These are phyloP conservation scores for Cercophora samala DNA, from an alignment of 495 filamentous ascomycete genomes.

Conservation along the genomic window DNA sequence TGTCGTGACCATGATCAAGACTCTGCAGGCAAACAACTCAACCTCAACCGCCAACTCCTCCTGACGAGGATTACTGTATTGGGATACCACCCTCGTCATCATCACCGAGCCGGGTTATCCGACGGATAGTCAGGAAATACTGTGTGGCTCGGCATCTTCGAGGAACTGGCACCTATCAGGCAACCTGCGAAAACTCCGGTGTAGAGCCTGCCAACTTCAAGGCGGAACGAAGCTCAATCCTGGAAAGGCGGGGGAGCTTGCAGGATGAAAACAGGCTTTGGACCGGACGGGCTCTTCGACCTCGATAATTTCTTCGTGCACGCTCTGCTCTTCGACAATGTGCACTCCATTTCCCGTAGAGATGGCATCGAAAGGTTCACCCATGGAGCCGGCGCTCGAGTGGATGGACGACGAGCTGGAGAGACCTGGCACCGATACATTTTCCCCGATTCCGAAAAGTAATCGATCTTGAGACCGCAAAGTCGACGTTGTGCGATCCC, in stretches of 20 bases:
- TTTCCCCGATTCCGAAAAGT: background rate
- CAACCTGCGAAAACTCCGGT: background rate
- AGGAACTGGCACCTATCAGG: background rate
- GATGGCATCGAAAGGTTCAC: background rate
- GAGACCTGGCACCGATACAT: slow-evolving; percentile 1
- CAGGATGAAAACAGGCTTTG: slow-evolving; percentile 4
- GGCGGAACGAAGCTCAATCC: background rate
- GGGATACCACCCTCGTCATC: background rate
- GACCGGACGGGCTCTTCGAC: slow-evolving; percentile 8
- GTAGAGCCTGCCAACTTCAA: background rate
- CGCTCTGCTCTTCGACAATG: slow-evolving; percentile 7
- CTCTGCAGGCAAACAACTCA: background rate
- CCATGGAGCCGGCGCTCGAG: background rate
- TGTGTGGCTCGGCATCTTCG: background rate
- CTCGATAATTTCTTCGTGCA: background rate
- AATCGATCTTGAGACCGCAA: slow-evolving; percentile 4
- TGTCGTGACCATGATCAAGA: background rate
- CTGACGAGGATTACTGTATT: background rate
- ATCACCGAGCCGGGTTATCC: background rate
- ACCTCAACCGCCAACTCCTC: background rate
- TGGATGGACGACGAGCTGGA: slow-evolving; percentile 6
- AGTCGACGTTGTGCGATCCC: background rate
- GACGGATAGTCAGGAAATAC: background rate
- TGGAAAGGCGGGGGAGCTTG: background rate
- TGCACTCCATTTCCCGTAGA: background rate